Evolutionary conservation across 176 grass and related monocot species (phyloP).

Genomic region (Guadua angustifolia): DNA sequence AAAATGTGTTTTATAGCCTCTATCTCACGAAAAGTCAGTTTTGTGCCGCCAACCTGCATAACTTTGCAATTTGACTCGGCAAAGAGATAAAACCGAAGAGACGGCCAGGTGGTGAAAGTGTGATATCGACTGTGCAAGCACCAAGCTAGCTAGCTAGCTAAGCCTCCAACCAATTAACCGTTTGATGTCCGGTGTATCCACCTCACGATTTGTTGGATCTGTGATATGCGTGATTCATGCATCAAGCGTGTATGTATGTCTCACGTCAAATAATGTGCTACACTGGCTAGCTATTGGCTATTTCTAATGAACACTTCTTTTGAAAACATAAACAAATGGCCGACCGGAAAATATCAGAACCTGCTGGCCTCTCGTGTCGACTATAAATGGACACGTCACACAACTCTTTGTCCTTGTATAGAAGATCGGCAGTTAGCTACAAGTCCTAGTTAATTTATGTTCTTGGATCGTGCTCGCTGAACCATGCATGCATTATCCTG

Average conservation of each 20-base stretch:
- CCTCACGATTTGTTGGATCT: not conserved
- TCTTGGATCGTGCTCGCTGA: not conserved
- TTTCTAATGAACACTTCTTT: conserved; percentile 11
- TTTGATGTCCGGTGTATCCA: too few relatives aligned
- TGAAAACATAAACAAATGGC: conserved; percentile 8
- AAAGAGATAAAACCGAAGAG: not conserved
- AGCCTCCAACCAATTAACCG: too few relatives aligned
- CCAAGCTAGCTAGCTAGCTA: too few relatives aligned
- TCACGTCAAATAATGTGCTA: not conserved
- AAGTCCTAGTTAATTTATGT: not conserved
- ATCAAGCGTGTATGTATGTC: not conserved
- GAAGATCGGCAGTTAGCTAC: not conserved
- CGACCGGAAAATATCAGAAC: conserved; percentile 15
- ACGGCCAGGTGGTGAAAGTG: not conserved
- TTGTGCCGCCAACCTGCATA: not conserved
- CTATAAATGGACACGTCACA: not conserved
- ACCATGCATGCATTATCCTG: not conserved
- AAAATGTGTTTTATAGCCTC: too few relatives aligned
- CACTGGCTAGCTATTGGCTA: not conserved
- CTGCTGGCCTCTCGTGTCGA: not conserved
- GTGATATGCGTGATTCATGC: not conserved
- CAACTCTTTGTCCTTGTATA: not conserved
- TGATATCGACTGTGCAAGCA: not conserved
- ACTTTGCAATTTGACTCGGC: not conserved
- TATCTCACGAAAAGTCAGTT: not conserved